A percentile compares a stretch with the other conserved stretches of the same genome.
Evolutionary conservation across 805 yeast genomes (phyloP).

Genomic region (Lachancea mirantina): DNA sequence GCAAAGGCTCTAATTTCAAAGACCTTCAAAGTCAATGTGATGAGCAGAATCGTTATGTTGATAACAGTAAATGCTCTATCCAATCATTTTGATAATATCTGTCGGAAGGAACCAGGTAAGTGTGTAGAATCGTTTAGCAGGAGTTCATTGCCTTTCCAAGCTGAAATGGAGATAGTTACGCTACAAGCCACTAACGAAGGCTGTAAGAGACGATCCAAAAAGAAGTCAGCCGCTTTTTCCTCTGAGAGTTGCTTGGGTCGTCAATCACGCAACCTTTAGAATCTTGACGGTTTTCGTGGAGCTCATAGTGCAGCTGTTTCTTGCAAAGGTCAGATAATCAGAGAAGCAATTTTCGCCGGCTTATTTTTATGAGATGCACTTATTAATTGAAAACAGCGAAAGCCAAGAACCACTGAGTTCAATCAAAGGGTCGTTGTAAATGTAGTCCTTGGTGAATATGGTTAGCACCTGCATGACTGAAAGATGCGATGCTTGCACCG

Average conservation of each 20-base stretch:
- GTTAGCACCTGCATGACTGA: background rate
- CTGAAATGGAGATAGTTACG: constrained; percentile 4
- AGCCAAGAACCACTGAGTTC: background rate
- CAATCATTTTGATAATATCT: constrained; percentile 1
- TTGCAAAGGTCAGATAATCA: background rate
- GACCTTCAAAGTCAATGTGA: background rate
- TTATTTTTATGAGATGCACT: background rate
- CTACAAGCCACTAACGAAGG: constrained; percentile 2
- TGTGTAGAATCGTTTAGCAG: background rate
- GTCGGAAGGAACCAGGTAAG: background rate
- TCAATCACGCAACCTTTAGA: constrained; percentile 1
- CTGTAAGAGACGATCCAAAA: background rate
- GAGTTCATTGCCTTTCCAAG: constrained; percentile 1
- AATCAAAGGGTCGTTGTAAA: background rate
- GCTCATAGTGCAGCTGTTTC: constrained; percentile 1
- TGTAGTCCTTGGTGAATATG: background rate
- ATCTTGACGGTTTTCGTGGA: background rate
- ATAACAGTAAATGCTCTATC: constrained; percentile 1
- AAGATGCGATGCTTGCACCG: constrained; percentile 1
- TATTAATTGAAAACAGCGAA: background rate
- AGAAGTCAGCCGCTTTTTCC: background rate
- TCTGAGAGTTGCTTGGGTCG: no score
- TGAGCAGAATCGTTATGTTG: constrained; percentile 1
- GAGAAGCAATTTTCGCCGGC: background rate
- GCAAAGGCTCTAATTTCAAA: background rate